A percentile compares a stretch with the other conserved stretches of the same genome.
Evolutionary conservation across 129 eudicot species (phyloP).

Genomic region (Artemisia annua): DNA sequence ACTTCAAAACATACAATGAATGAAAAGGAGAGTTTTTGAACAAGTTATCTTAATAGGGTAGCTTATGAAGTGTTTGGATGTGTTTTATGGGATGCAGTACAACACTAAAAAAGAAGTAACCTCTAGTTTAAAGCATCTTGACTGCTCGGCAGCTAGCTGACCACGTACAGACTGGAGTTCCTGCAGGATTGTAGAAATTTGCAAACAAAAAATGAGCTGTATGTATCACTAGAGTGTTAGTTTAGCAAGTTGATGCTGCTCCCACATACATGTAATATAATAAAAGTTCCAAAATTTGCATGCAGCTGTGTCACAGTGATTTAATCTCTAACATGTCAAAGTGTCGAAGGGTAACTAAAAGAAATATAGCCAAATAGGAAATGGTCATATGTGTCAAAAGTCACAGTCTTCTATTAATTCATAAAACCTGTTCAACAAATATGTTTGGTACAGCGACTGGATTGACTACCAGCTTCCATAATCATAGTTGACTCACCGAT

Average conservation of each 20-base stretch:
- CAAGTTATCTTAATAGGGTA: neutral
- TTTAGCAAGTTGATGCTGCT: neutral
- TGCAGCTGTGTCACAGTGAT: neutral
- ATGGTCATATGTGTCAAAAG: no score
- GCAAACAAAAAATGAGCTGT: neutral
- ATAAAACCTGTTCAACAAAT: no score
- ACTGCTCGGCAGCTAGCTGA: conserved; percentile 95
- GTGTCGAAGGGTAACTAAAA: no score
- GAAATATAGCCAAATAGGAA: no score
- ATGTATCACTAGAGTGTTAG: neutral
- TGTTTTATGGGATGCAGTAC: neutral
- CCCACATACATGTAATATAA: neutral
- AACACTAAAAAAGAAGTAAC: conserved; percentile 37
- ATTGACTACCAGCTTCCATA: no score
- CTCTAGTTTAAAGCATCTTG: conserved; percentile 99
- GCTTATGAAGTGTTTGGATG: neutral
- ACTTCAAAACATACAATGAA: no score
- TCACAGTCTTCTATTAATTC: no score
- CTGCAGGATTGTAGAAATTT: conserved; percentile 47
- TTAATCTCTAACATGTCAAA: no score
- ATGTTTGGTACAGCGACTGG: no score
- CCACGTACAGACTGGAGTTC: conserved; percentile 98
- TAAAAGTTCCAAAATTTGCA: neutral
- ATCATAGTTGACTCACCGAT: no score
- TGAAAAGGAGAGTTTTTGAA: neutral